Base-by-base conservation (phyloP, 2,329 filamentous ascomycete species). In the Pseudocercospora vitis region DNA sequence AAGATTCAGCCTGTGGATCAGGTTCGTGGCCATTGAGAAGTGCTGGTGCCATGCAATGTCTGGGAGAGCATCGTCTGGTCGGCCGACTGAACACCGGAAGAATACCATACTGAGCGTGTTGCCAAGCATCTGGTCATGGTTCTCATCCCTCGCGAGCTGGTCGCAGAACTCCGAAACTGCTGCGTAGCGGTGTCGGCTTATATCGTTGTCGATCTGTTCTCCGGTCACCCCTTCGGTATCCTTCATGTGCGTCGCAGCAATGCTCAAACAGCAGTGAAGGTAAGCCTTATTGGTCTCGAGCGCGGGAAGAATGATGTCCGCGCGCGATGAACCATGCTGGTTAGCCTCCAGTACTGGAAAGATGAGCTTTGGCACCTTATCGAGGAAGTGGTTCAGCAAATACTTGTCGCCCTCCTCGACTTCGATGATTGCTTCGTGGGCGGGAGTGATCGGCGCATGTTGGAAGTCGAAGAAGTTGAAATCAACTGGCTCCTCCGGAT, bases 1-100 rank as follows among this genome's bases (percentile, higher is more conserved):
- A 32, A 97, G 83, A 55, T 91, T 85, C 28, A 97, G 85, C 73
- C 89, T 91, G 70, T 88, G 83, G 19, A 96, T 88, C 49, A 97
- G 80, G 63, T 85, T 91, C 63, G 88, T 87, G 16, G 87, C 92
- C 3, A 91, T 91, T 71, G 95, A 88, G 76, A 97, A 96, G 76
- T 99, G 94, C 70, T 95, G 89, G 75, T 92, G 89, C 94, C 94
- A 99, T 18, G 91, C 86, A 64, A 97, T 95, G 69, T 97, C 91
- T 12, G 89, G 87, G 19, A 96, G 83, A 42, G 82, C 82, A 68
- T 96, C 90, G 64, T 94, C 87, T 29, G 87, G 85, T 65, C 89
- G 84, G 50, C 92, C 92, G 60, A 97, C 92, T 21, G 89, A 87
- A 74, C 88, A 94, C 70, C 96, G 90, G 77, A 96, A 95, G 76